A percentile compares a stretch with the other conserved stretches of the same genome.
Evolutionary conservation across 73 alveolate genomes (phyloP).

Genomic region (Chromera velia): DNA sequence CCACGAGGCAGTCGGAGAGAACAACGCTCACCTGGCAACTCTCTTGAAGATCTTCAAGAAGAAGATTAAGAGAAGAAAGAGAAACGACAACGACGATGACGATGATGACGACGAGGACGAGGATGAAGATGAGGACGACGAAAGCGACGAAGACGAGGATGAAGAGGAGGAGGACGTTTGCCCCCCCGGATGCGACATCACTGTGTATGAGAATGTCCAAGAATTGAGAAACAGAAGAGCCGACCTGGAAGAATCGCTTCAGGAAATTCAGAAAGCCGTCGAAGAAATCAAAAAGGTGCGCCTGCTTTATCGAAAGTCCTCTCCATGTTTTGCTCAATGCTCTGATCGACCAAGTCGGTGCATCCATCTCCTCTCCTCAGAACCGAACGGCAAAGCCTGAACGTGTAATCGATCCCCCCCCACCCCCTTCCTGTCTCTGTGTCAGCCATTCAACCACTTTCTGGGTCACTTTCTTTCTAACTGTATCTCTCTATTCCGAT

Average conservation of each 20-base stretch:
- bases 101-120: constrained; percentile 34
- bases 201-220: constrained; percentile 59
- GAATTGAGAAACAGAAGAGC: constrained; percentile 65
- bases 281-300: constrained; percentile 58
- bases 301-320: too few species aligned
- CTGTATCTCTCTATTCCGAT: too few species aligned
- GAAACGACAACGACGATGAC: constrained; percentile 44
- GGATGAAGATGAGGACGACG: constrained; percentile 57
- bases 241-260: constrained; percentile 62
- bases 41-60: constrained; percentile 63
- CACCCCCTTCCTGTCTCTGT: too few species aligned
- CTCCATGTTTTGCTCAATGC: too few species aligned
- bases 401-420: too few species aligned
- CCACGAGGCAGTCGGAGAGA: constrained; percentile 60
- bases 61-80: constrained; percentile 31
- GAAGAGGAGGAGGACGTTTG: constrained; percentile 58
- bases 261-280: constrained; percentile 58
- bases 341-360: too few species aligned
- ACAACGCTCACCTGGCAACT: constrained; percentile 56
- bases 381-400: background rate
- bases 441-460: too few species aligned
- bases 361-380: too few species aligned
- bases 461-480: too few species aligned
- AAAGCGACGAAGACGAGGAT: constrained; percentile 51
- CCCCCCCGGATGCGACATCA: constrained; percentile 22